Conservation (phyloP, 1,284 basidiomycete species). For the Melampsora americana region DNA sequence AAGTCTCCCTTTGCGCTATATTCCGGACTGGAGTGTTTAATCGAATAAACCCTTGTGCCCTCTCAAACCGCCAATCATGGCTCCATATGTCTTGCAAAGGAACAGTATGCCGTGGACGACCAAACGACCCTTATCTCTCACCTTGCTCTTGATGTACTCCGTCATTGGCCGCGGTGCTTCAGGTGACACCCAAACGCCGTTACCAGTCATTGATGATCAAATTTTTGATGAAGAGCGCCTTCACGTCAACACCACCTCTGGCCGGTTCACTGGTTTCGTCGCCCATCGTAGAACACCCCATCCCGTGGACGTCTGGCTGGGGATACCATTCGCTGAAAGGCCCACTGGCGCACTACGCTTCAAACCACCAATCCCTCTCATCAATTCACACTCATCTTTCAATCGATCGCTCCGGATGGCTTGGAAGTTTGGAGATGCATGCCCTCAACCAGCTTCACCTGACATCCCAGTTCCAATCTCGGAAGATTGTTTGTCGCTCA, state of each 20-base stretch:
- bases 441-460: constrained; percentile 59
- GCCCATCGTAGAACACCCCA: constrained; percentile 54
- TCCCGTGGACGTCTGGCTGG: constrained; percentile 63
- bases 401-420: constrained; percentile 57
- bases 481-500: constrained; percentile 60
- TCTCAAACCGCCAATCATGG: too few species aligned
- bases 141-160: not conserved
- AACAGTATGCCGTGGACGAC: too few species aligned
- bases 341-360: constrained; percentile 62
- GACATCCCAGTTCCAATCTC: constrained; percentile 64
- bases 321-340: constrained; percentile 66
- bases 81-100: too few species aligned
- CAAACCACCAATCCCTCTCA: constrained; percentile 62
- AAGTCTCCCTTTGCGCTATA: too few species aligned
- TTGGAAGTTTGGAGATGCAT: constrained; percentile 61
- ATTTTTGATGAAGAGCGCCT: constrained; percentile 5
- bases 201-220: not conserved
- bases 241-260: constrained; percentile 22
- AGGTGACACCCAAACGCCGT: not conserved
- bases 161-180: not conserved
- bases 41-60: too few species aligned
- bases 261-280: constrained; percentile 20
- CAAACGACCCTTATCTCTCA: not conserved
- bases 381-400: constrained; percentile 52
- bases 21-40: too few species aligned